Evolutionary conservation across 2,329 filamentous ascomycete genomes (phyloP), one percentile per base, ranked within the genome.

Genomic region (Periglandula ipomoeae): DNA sequence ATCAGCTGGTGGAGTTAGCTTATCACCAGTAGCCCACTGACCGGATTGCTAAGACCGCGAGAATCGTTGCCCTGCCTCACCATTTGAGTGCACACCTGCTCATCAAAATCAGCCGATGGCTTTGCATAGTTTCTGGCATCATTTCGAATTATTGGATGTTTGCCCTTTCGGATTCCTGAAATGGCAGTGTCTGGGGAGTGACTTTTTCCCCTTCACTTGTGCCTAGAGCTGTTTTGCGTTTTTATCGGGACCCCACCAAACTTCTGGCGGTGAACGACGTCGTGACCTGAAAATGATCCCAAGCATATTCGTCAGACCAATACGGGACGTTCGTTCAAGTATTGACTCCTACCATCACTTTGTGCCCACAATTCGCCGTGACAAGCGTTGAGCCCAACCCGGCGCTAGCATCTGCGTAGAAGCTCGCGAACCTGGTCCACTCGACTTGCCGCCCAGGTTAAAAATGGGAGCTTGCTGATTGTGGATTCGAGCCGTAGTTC

Each of bases 381-480:
- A n/a, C n/a, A n/a, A n/a, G n/a, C n/a, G n/a, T n/a, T 27, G 39
- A 46, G 48, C 48, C 24, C 45, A 40, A 39, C 19, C 27, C n/a
- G 42, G 27, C 42, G 35, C 50, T 49, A 51, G 24, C 30, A 32
- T 39, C 22, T 46, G 44, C 48, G 37, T 34, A 35, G 45, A 48
- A 32, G 45, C 23, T 46, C 44, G 37, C 38, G 11, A 47, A 38
- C 37, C 23, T 5, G 42, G 30, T 13, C 17, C 30, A n/a, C 23
- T 35, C 19, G 23, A 32, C 27, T 37, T 32, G 42, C 22, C 23
- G 44, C 27, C 26, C 1, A 22, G 23, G 5, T 26, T 37, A 30
- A 32, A 7, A n/a, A n/a, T n/a, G n/a, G n/a, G n/a, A n/a, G n/a
- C n/a, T n/a, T n/a, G n/a, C n/a, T n/a, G n/a, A n/a, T n/a, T n/a